phyloP scores from a whole-genome alignment of 768 basidiomycete genomes.

The Lactarius sp. region DNA sequence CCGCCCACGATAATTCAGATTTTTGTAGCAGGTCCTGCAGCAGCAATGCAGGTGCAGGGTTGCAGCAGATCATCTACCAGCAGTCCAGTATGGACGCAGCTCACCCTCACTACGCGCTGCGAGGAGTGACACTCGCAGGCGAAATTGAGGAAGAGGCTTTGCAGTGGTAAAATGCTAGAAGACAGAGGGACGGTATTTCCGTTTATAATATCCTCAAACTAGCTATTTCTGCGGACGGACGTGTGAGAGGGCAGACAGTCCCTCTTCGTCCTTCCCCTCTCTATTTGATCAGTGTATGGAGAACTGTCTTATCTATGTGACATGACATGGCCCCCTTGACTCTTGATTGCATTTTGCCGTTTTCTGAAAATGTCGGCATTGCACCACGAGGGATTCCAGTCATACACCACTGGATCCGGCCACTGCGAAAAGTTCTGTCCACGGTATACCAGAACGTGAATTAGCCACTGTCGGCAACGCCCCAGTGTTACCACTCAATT shows the following conservation, averaged over 20 bases:
- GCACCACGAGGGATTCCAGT: not conserved
- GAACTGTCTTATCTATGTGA: too few species aligned
- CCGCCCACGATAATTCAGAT: not conserved
- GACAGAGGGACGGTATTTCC: not conserved
- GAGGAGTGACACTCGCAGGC: not conserved
- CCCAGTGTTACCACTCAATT: not conserved
- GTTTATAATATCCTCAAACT: not conserved
- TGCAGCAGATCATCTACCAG: not conserved
- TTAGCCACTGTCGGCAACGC: not conserved
- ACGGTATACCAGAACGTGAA: not conserved
- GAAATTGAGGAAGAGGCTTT: not conserved
- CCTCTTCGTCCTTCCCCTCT: not conserved
- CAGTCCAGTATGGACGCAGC: not conserved
- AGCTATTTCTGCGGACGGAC: not conserved
- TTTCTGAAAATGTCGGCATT: too few species aligned
- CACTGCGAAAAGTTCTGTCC: not conserved
- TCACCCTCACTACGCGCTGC: not conserved
- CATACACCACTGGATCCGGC: not conserved
- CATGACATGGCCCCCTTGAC: too few species aligned
- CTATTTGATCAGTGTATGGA: too few species aligned
- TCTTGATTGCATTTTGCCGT: not conserved
- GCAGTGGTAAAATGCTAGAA: not conserved
- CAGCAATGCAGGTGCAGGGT: not conserved
- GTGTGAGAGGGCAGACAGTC: not conserved
- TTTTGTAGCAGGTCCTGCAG: constrained; percentile 13